Conservation (phyloP, 257 asterid genomes). For the Solanum corneliomulleri region DNA sequence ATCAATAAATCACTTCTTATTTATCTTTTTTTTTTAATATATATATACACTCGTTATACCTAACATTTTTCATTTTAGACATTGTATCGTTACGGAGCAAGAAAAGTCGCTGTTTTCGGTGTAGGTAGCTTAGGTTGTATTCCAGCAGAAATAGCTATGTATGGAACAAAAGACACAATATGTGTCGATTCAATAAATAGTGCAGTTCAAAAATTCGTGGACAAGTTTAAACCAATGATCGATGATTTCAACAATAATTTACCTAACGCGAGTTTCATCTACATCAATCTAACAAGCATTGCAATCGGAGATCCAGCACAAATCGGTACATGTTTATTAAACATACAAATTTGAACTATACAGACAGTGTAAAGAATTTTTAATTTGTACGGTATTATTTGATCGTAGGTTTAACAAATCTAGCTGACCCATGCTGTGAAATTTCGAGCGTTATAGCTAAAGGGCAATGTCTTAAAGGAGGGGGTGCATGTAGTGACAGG, state of each 20-base stretch:
- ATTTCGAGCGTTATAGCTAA: neutral
- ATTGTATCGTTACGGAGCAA: constrained; percentile 29
- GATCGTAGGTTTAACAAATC: constrained; percentile 13
- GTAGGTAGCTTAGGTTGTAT: constrained; percentile 28
- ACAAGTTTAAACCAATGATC: constrained; percentile 11
- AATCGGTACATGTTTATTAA: neutral
- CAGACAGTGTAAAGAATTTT: neutral
- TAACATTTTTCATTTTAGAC: neutral
- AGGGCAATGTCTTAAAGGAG: constrained; percentile 15
- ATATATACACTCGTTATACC: neutral
- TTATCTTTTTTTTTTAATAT: neutral
- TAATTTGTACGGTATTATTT: neutral
- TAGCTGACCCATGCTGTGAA: constrained; percentile 20
- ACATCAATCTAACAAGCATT: neutral
- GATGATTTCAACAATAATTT: constrained; percentile 8
- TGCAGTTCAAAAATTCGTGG: constrained; percentile 11
- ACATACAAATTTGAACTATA: neutral
- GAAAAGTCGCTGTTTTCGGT: constrained; percentile 30
- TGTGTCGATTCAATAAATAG: constrained; percentile 25
- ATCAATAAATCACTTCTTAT: neutral
- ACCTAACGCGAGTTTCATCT: constrained; percentile 14
- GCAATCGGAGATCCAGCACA: neutral
- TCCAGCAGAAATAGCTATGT: constrained; percentile 12
- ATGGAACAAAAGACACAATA: constrained; percentile 14
- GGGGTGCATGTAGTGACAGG: constrained; percentile 22